Evolutionary conservation across 139 green algal species (phyloP).

Genomic region (Tetradesmus lagerheimii): DNA sequence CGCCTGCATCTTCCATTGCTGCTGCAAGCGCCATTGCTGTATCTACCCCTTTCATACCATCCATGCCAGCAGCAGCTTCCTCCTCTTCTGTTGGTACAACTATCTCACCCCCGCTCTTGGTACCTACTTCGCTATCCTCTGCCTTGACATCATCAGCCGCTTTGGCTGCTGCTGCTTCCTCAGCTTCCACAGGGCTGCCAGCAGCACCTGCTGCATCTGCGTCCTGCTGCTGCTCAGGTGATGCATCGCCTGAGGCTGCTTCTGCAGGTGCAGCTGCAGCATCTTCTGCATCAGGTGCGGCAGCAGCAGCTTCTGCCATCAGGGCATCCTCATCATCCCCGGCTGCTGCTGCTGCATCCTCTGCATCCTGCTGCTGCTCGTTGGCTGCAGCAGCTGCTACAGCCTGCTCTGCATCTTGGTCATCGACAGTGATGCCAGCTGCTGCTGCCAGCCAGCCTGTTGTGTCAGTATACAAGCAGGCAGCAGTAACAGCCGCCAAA

Average conservation of each 20-base stretch:
- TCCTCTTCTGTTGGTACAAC: not conserved
- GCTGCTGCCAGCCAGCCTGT: conserved; percentile 65
- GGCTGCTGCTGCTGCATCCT: not conserved
- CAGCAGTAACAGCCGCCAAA: conserved; percentile 51
- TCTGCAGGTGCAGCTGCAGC: not conserved
- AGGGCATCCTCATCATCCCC: conserved; percentile 19
- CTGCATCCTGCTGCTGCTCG: conserved; percentile 9
- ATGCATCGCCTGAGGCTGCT: not conserved
- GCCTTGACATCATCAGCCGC: conserved; percentile 4
- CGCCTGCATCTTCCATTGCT: not conserved
- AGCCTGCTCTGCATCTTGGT: not conserved
- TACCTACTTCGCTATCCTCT: not conserved
- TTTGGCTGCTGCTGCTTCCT: not conserved
- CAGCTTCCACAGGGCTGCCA: not conserved
- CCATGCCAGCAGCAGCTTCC: not conserved
- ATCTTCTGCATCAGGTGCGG: conserved; percentile 13
- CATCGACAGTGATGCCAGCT: conserved; percentile 3
- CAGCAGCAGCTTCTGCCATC: conserved; percentile 36
- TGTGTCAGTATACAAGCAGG: conserved; percentile 67
- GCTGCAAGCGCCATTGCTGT: not conserved
- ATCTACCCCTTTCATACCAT: not conserved
- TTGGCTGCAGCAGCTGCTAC: not conserved
- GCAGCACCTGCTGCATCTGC: not conserved
- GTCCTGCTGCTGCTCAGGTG: conserved; percentile 23
- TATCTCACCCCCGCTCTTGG: not conserved